These are phyloP conservation scores for Flueggea neowawraea DNA, from an alignment of 441 rosid genomes.

Conservation along the genomic window DNA sequence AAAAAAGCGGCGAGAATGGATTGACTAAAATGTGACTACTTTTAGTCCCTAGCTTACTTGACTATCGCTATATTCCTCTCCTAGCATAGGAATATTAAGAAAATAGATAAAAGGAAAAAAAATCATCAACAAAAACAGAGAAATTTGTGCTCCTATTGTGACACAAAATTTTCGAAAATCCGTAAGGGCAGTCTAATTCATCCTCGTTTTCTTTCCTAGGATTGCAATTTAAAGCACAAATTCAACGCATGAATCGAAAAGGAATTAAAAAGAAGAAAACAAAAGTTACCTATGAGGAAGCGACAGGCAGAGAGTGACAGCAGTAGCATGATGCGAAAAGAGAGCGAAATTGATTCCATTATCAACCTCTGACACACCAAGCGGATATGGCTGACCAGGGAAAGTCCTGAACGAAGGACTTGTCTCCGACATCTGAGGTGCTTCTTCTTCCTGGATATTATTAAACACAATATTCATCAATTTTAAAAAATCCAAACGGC, in stretches of 20 bases:
- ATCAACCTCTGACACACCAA: slow-evolving; percentile 76
- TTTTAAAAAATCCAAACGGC: no score
- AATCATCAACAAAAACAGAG: no score
- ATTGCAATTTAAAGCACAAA: background rate
- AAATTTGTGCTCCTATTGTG: no score
- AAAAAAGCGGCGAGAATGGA: no score
- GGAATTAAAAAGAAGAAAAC: background rate
- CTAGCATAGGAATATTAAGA: no score
- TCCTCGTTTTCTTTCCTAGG: background rate
- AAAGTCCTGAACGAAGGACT: slow-evolving; percentile 35
- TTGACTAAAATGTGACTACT: no score
- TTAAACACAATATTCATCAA: no score
- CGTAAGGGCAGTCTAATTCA: no score
- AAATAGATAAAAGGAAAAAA: no score
- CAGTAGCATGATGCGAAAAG: slow-evolving; percentile 82
- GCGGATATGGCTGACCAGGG: slow-evolving; percentile 75
- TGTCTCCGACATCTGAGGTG: slow-evolving; percentile 36
- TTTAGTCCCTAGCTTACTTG: no score
- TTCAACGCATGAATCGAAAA: background rate
- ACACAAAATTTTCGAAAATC: no score
- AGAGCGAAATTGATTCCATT: slow-evolving; percentile 85
- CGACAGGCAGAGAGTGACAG: slow-evolving; percentile 76
- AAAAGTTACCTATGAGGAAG: slow-evolving; percentile 57
- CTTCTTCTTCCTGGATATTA: slow-evolving; percentile 42
- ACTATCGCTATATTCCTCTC: no score